Evolutionary conservation across 495 filamentous ascomycete species (phyloP).

Genomic region (Tuber microsphaerosporum): DNA sequence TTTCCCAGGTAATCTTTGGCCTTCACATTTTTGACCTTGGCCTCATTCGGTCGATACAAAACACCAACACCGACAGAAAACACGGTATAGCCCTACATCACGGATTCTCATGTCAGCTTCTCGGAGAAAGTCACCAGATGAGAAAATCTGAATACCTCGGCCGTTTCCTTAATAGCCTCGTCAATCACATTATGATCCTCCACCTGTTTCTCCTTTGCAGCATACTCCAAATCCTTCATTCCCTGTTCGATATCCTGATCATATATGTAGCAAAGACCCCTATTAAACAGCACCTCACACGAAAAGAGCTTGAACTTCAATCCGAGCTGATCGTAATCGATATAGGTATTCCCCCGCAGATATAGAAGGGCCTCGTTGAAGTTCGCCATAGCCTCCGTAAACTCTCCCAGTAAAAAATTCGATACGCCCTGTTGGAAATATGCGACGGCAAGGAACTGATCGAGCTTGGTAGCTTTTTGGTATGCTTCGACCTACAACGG

Average conservation of each 20-base stretch:
- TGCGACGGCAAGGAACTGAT: conserved; percentile 92
- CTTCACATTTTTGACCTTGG: conserved; percentile 97
- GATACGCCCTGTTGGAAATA: conserved; percentile 99
- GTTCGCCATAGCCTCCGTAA: conserved; percentile 93
- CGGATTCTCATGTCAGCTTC: conserved; percentile 22
- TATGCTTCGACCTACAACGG: conserved; percentile 77
- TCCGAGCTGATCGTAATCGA: conserved; percentile 96
- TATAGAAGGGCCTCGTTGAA: conserved; percentile 98
- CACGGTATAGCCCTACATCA: conserved; percentile 81
- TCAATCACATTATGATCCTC: conserved; percentile 96
- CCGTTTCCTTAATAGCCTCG: conserved; percentile 86
- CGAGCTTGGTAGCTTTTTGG: conserved; percentile 76
- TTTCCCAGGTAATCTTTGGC: conserved; percentile 96
- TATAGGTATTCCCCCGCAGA: conserved; percentile 88
- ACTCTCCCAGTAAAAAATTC: conserved; percentile 94
- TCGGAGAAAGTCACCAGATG: background rate
- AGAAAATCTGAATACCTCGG: conserved; percentile 56
- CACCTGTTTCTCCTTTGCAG: conserved; percentile 91
- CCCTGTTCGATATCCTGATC: conserved; percentile 82
- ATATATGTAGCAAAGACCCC: conserved; percentile 95
- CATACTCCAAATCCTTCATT: conserved; percentile 83
- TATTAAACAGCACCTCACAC: conserved; percentile 97
- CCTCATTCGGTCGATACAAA: conserved; percentile 88
- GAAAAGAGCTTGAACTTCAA: conserved; percentile 94
- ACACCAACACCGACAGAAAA: conserved; percentile 97